These are phyloP conservation scores for Amphicarpaea edgeworthii DNA, from an alignment of 306 rosid genomes.

Conservation along the genomic window DNA sequence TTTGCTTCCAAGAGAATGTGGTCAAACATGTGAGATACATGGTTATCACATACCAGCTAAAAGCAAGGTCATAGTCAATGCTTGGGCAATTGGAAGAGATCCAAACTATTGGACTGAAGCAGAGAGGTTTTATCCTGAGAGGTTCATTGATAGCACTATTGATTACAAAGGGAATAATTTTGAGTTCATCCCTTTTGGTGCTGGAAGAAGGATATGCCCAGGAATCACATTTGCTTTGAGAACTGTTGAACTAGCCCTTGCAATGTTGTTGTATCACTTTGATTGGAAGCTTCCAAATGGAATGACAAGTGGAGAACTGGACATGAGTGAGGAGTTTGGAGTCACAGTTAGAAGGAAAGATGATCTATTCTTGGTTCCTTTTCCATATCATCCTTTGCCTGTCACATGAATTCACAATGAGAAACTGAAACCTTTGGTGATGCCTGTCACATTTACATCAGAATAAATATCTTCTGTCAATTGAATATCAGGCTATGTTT, in stretches of 20 bases:
- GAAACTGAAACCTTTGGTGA: neutral
- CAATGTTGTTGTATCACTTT: slow-evolving; percentile 43
- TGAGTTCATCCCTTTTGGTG: slow-evolving; percentile 4
- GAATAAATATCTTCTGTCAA: neutral
- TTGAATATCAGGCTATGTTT: neutral
- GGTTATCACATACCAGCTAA: slow-evolving; percentile 47
- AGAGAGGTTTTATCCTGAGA: slow-evolving; percentile 47
- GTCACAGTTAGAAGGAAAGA: neutral
- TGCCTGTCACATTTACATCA: neutral
- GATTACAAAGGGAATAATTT: slow-evolving; percentile 39
- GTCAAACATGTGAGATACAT: slow-evolving; percentile 36
- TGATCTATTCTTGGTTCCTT: neutral
- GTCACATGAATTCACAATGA: neutral
- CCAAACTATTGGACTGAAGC: slow-evolving; percentile 45
- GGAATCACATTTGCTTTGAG: slow-evolving; percentile 36
- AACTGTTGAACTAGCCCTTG: slow-evolving; percentile 26
- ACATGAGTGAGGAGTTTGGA: slow-evolving; percentile 1
- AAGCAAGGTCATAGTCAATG: slow-evolving; percentile 37
- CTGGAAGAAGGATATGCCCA: slow-evolving; percentile 52
- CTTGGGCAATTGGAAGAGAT: slow-evolving; percentile 54
- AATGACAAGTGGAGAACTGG: slow-evolving; percentile 32
- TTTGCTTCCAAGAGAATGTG: slow-evolving; percentile 46
- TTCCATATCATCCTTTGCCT: neutral
- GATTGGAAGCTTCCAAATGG: slow-evolving; percentile 47
- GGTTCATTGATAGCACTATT: slow-evolving; percentile 31